Base-by-base conservation (phyloP, 371 early-diverging fungal species). In the Mucor plumbeus region DNA sequence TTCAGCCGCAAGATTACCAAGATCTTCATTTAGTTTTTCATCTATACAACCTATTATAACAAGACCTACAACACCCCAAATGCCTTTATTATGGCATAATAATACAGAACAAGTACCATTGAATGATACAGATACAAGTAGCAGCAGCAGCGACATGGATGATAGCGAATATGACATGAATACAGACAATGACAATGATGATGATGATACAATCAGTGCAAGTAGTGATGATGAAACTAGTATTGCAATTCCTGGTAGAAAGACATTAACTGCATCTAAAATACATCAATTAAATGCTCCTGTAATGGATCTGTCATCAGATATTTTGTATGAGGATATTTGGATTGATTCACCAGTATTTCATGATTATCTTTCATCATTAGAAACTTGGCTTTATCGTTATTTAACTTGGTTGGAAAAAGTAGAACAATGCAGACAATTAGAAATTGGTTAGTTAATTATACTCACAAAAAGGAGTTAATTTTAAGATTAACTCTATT, bases 221-320 rank as follows among this genome's bases (percentile, higher is more conserved):
- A 64, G 63, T 11, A 59, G 60, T 11, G 72, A 72, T 7, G 56
- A 61, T 34, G 99, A 99, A 81, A 97, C 98, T 1, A 96, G 96
- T 38, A 87, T 99, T 55, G 99, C 99, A 1, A 99, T 99, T 59
- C 95, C 96, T 71, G 97, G 97, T 40, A 92, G 67, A 64, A 71
- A 71, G 39, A 43, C 66, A n/a, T 33, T 53, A 9, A 38, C 40
- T 17, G 33, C 67, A 21, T 33, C 55, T 53, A 50, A 55, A 40
- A 34, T 34, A 36, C 54, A 58, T 50, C 53, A 53, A 50, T 39
- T 35, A 21, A 41, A 43, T 63, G 50, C 63, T 39, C 59, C 61
- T n/a, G 44, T 66, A 15, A 43, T 54, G 38, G 61, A 61, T 53
- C 21, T 68, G 31, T 68, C 71, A 7, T 71, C 65, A 35, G 68